Conservation (phyloP, 805 yeast species). For the Zygosaccharomyces bailii region DNA sequence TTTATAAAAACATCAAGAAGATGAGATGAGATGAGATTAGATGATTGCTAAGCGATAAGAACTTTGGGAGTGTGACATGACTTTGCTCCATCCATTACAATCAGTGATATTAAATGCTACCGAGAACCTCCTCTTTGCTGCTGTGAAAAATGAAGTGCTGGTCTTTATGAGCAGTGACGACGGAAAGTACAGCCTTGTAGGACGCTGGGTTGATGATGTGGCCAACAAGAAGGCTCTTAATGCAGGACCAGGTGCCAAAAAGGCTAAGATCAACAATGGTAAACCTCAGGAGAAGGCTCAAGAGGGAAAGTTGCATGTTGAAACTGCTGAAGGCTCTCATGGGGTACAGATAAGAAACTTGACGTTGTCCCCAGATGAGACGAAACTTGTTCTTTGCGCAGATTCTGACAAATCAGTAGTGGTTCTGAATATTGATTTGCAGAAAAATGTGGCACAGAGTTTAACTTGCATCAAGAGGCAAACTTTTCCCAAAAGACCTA, state of each 20-base stretch:
- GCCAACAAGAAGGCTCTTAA: conserved; percentile 45
- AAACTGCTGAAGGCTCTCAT: not conserved
- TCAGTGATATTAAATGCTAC: conserved; percentile 43
- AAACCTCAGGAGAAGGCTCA: conserved; percentile 37
- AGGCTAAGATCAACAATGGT: conserved; percentile 36
- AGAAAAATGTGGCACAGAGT: conserved; percentile 36
- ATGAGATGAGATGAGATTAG: conserved; percentile 15
- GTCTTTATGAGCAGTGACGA: conserved; percentile 41
- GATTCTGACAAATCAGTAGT: conserved; percentile 81
- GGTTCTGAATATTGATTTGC: conserved; percentile 44
- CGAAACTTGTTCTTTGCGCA: conserved; percentile 61
- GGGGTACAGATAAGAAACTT: conserved; percentile 60
- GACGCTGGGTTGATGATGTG: conserved; percentile 60
- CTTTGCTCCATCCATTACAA: conserved; percentile 70
- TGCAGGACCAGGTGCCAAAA: conserved; percentile 31
- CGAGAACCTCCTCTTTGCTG: conserved; percentile 50
- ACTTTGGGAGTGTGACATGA: conserved; percentile 11
- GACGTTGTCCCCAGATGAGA: conserved; percentile 49
- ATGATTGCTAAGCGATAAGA: no score
- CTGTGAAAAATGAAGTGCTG: conserved; percentile 57
- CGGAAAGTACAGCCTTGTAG: conserved; percentile 39
- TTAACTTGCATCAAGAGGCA: conserved; percentile 62
- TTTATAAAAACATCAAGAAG: conserved; percentile 7
- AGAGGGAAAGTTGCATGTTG: not conserved
- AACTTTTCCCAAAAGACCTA: conserved; percentile 88